phyloP scores from a whole-genome alignment of 805 yeast species.

The Starmera dryadoides region DNA sequence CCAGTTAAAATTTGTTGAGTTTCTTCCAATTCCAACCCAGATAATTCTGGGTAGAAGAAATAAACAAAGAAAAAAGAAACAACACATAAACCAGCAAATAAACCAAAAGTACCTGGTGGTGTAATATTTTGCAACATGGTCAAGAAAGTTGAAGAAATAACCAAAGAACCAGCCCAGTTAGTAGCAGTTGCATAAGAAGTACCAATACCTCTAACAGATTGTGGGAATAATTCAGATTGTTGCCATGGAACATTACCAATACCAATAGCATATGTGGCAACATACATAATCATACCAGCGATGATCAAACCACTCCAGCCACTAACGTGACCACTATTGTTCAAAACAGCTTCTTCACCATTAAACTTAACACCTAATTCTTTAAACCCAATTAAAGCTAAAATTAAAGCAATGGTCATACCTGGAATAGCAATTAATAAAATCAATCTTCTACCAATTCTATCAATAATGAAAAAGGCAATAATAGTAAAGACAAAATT shows the following conservation, averaged over 20 bases:
- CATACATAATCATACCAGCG: constrained; percentile 77
- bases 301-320: constrained; percentile 89
- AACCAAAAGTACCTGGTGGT: constrained; percentile 90
- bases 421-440: constrained; percentile 77
- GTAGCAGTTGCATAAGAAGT: constrained; percentile 86
- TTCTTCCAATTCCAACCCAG: constrained; percentile 87
- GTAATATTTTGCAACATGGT: constrained; percentile 92
- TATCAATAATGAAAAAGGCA: constrained; percentile 83
- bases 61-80: constrained; percentile 66
- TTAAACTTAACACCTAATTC: constrained; percentile 58
- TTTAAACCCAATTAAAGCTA: constrained; percentile 91
- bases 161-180: constrained; percentile 92
- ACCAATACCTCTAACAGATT: constrained; percentile 88
- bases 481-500: constrained; percentile 82
- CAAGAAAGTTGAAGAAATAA: constrained; percentile 84
- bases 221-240: constrained; percentile 91
- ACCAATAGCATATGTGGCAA: constrained; percentile 89
- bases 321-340: constrained; percentile 37
- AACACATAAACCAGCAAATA: constrained; percentile 78
- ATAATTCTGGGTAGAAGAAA: constrained; percentile 88
- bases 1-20: constrained; percentile 72
- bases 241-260: constrained; percentile 99
- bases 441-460: constrained; percentile 81
- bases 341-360: constrained; percentile 34
- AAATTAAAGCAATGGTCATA: constrained; percentile 67